Percentiles rank a stretch among this genome's conserved stretches.
Conservation (phyloP, 2,329 filamentous ascomycete genomes). For the Capronia coronata region DNA sequence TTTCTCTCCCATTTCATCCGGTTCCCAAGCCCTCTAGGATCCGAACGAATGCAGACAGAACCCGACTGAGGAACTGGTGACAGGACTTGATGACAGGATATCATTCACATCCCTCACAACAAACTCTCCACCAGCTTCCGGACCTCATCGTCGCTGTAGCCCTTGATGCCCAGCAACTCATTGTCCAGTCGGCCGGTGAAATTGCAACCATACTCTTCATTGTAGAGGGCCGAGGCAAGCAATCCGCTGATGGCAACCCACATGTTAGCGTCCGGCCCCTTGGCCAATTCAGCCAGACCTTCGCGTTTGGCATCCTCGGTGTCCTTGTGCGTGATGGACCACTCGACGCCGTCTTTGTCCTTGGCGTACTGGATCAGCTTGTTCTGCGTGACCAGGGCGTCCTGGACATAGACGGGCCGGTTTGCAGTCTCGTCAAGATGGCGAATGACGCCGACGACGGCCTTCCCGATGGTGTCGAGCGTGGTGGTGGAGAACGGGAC, state of each 20-base stretch:
- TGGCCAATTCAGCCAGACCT: constrained; percentile 31
- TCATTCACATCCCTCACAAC: constrained; percentile 6
- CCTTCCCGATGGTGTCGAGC: constrained; percentile 43
- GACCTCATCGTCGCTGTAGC: constrained; percentile 33
- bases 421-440: constrained; percentile 51
- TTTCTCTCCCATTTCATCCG: too few species aligned
- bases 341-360: constrained; percentile 30
- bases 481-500: constrained; percentile 45
- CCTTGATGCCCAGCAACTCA: constrained; percentile 36
- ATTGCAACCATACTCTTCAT: constrained; percentile 27
- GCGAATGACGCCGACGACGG: constrained; percentile 45
- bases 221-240: constrained; percentile 32
- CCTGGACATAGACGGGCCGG: constrained; percentile 43
- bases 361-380: constrained; percentile 34
- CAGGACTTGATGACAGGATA: too few species aligned
- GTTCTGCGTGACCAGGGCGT: constrained; percentile 43
- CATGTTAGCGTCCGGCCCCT: constrained; percentile 14
- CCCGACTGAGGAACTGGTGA: too few species aligned
- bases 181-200: constrained; percentile 34
- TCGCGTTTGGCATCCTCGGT: constrained; percentile 25
- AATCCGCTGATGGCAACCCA: constrained; percentile 30
- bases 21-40: too few species aligned
- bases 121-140: constrained; percentile 27
- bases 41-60: too few species aligned
- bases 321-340: constrained; percentile 12